Conservation (phyloP, 768 basidiomycete species). For the Leccinum imitatum region DNA sequence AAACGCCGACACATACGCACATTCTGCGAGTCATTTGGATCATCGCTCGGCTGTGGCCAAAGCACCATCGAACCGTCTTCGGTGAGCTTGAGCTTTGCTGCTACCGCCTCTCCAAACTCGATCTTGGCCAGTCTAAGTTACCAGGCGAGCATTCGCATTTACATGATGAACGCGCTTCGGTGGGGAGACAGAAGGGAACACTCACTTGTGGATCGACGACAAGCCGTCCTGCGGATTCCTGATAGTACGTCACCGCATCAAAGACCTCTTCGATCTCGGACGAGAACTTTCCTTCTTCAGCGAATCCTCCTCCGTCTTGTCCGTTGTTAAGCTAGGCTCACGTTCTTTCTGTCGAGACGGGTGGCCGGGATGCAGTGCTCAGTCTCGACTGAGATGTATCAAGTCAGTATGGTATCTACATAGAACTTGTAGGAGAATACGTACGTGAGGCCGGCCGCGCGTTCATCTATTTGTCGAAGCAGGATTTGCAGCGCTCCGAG, state of each 20-base stretch:
- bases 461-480: too few relatives aligned
- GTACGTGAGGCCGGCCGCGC: too few relatives aligned
- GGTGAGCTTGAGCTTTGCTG: constrained; percentile 46
- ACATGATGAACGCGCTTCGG: neutral
- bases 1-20: constrained; percentile 28
- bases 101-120: constrained; percentile 50
- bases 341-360: too few relatives aligned
- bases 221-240: constrained; percentile 54
- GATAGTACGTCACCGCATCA: constrained; percentile 46
- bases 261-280: constrained; percentile 16
- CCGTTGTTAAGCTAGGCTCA: too few relatives aligned
- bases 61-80: constrained; percentile 46
- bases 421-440: too few relatives aligned
- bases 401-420: too few relatives aligned
- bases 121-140: constrained; percentile 42
- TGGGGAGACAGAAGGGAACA: constrained; percentile 1
- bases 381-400: too few relatives aligned
- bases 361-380: too few relatives aligned
- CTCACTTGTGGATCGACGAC: constrained; percentile 63
- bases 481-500: too few relatives aligned
- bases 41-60: constrained; percentile 54
- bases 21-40: constrained; percentile 55
- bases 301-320: constrained; percentile 1
- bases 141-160: neutral
- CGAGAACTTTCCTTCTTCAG: neutral